Conservation (phyloP, 768 basidiomycete genomes). For the Agaricus subrufescens region DNA sequence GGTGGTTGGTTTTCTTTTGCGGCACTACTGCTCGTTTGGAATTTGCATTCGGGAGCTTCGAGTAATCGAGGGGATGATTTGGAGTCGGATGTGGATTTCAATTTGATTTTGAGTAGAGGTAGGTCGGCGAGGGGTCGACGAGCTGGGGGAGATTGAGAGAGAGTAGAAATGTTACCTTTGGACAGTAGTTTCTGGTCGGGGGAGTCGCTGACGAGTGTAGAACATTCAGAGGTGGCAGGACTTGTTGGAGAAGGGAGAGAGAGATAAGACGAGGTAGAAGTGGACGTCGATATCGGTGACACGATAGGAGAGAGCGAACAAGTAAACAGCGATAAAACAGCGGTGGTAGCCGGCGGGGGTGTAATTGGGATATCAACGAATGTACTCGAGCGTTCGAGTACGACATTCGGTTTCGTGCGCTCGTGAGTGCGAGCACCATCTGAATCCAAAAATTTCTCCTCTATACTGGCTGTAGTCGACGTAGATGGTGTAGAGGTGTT, state of each 20-base stretch:
- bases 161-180: neutral
- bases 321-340: neutral
- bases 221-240: neutral
- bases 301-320: neutral
- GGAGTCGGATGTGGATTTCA: neutral
- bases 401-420: neutral
- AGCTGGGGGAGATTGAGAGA: neutral
- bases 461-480: neutral
- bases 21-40: neutral
- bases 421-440: neutral
- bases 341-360: neutral
- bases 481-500: neutral
- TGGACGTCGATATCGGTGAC: neutral
- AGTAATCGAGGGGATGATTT: neutral
- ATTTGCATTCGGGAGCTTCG: neutral
- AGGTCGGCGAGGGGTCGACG: conserved; percentile 1
- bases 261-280: neutral
- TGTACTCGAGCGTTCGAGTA: neutral
- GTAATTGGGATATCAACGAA: neutral
- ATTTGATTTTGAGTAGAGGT: neutral
- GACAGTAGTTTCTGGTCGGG: neutral
- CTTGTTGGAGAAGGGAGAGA: neutral
- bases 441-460: neutral
- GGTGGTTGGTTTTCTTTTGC: conserved; percentile 1
- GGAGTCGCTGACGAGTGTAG: neutral